Conservation (phyloP, 257 asterid species). For the Rhazya stricta region DNA sequence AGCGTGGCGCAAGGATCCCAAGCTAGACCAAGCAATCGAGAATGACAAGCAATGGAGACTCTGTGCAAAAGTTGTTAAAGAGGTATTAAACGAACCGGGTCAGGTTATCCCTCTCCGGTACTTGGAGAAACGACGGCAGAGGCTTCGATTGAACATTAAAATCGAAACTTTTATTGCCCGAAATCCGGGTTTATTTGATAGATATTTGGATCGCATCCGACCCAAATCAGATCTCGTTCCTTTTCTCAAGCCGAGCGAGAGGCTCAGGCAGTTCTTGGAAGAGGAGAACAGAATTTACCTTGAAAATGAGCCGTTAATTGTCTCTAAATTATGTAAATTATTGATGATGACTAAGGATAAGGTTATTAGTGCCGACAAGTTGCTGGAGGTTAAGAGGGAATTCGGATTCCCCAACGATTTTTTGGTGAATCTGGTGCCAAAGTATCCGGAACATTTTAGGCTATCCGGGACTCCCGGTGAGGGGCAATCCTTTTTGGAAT, state of each 20-base stretch:
- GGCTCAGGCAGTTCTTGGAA: slow-evolving; percentile 49
- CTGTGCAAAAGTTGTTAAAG: slow-evolving; percentile 68
- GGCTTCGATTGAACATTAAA: slow-evolving; percentile 47
- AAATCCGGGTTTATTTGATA: slow-evolving; percentile 69
- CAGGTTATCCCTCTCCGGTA: slow-evolving; percentile 67
- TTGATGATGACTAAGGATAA: slow-evolving; percentile 73
- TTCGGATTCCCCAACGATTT: slow-evolving; percentile 85
- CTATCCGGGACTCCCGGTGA: slow-evolving; percentile 61
- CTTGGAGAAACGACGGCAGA: slow-evolving; percentile 76
- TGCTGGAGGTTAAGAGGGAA: slow-evolving; percentile 82
- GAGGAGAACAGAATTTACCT: slow-evolving; percentile 47
- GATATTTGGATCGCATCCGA: slow-evolving; percentile 54
- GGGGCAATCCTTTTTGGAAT: slow-evolving; percentile 54
- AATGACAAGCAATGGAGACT: slow-evolving; percentile 81
- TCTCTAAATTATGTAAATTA: slow-evolving; percentile 70
- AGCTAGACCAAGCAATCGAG: slow-evolving; percentile 81
- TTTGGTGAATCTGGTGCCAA: slow-evolving; percentile 62
- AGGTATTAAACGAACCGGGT: slow-evolving; percentile 87
- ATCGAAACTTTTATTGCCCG: slow-evolving; percentile 44
- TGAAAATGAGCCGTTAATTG: slow-evolving; percentile 53
- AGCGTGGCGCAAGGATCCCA: slow-evolving; percentile 70
- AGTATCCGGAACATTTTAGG: slow-evolving; percentile 60
- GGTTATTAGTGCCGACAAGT: slow-evolving; percentile 56
- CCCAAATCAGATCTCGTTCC: slow-evolving; percentile 58
- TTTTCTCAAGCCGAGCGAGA: slow-evolving; percentile 55